Evolutionary conservation across 225 moss, liverwort and hornwort genomes (phyloP).

Genomic region (Pleurozium schreberi): DNA sequence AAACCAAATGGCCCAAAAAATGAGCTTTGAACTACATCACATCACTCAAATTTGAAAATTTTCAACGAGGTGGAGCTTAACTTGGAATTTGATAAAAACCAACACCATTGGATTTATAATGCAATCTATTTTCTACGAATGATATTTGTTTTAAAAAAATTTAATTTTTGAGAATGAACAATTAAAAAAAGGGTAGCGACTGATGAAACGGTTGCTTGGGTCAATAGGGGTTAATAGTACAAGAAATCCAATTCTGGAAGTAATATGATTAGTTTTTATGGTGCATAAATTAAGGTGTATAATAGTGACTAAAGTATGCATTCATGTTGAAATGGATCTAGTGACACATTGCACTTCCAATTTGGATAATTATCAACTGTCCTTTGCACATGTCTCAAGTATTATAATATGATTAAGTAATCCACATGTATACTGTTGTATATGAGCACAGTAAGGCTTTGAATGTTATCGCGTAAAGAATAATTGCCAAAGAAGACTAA

Average conservation of each 20-base stretch:
- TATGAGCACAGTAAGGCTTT: background rate
- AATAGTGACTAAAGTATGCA: background rate
- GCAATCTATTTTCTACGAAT: too few relatives aligned
- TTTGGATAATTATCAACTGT: background rate
- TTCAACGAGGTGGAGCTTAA: too few relatives aligned
- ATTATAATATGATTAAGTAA: background rate
- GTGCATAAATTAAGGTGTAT: background rate
- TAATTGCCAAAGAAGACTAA: too few relatives aligned
- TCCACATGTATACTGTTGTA: background rate
- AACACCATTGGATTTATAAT: too few relatives aligned
- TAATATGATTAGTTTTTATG: background rate
- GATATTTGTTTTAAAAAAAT: too few relatives aligned
- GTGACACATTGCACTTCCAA: background rate
- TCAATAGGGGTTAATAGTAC: background rate
- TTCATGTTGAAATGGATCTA: background rate
- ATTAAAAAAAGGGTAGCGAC: too few relatives aligned
- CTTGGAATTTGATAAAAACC: too few relatives aligned
- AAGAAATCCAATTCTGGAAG: background rate
- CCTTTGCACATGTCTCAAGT: background rate
- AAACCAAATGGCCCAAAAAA: too few relatives aligned
- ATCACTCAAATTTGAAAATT: too few relatives aligned
- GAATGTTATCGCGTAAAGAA: background rate
- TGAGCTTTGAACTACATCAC: too few relatives aligned
- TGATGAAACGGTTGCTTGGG: too few relatives aligned
- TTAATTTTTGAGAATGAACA: too few relatives aligned